Evolutionary conservation across 768 basidiomycete genomes (phyloP).

Genomic region (Rubroboletus satanas): DNA sequence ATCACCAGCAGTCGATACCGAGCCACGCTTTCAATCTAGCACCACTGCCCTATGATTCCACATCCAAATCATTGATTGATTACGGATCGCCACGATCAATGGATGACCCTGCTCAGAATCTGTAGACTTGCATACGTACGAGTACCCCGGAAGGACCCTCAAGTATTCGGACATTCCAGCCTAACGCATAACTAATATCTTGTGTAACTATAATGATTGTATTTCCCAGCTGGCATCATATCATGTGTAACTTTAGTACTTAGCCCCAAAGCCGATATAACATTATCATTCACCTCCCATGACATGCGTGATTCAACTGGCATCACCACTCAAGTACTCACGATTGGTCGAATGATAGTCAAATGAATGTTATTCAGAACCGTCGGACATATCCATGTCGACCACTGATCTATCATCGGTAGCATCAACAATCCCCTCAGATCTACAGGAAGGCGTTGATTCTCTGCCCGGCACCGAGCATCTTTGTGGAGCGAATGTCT

Average conservation of each 20-base stretch:
- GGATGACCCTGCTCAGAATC: conserved; percentile 8
- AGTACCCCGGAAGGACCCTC: conserved; percentile 17
- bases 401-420: conserved; percentile 4
- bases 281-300: background rate
- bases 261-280: conserved; percentile 7
- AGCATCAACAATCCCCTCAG: background rate
- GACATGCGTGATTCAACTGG: background rate
- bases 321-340: background rate
- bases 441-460: background rate
- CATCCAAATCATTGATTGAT: conserved; percentile 19
- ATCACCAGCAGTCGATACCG: conserved; percentile 15
- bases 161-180: conserved; percentile 6
- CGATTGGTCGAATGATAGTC: background rate
- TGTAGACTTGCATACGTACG: conserved; percentile 13
- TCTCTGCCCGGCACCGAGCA: background rate
- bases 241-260: conserved; percentile 23
- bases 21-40: conserved; percentile 28
- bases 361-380: conserved; percentile 16
- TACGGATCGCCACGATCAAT: conserved; percentile 16
- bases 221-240: conserved; percentile 19
- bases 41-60: conserved; percentile 25
- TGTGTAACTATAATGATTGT: conserved; percentile 15
- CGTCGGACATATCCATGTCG: conserved; percentile 31
- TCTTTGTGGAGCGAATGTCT: background rate
- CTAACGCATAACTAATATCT: conserved; percentile 4